Conservation (phyloP, 2,329 filamentous ascomycete genomes). For the Pseudopyricularia javanii region DNA sequence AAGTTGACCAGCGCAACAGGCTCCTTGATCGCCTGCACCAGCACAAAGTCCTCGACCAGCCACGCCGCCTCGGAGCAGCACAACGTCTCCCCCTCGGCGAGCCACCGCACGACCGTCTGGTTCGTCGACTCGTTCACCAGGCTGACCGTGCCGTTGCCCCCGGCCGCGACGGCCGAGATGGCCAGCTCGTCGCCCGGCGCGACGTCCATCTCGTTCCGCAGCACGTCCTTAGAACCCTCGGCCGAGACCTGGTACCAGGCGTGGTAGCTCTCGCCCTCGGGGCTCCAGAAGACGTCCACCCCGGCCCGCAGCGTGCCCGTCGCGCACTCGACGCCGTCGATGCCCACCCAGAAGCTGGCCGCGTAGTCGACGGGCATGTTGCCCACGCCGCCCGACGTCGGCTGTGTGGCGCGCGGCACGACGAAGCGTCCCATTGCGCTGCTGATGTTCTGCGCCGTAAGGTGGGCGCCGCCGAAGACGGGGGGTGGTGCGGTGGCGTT, state of each 20-base stretch:
- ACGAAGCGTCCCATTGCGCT: not conserved
- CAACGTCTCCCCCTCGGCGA: not conserved
- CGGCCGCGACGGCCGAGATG: not conserved
- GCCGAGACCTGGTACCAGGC: constrained; percentile 2
- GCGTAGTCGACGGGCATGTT: not conserved
- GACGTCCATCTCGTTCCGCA: not conserved
- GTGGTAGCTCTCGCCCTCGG: constrained; percentile 1
- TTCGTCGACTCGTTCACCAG: constrained; percentile 1
- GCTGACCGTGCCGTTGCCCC: not conserved
- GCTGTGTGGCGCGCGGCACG: not conserved
- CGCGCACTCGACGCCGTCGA: constrained; percentile 1
- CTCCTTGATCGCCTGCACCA: not conserved
- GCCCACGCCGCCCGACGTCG: not conserved
- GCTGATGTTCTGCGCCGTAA: not conserved
- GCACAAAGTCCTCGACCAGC: constrained; percentile 2
- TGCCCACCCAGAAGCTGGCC: constrained; percentile 2
- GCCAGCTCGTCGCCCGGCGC: not conserved
- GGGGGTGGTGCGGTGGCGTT: not conserved
- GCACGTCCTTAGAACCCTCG: not conserved
- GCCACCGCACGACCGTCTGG: not conserved
- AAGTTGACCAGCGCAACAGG: constrained; percentile 1
- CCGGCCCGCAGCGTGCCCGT: constrained; percentile 1
- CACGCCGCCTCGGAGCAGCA: constrained; percentile 3
- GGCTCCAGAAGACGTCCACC: constrained; percentile 3
- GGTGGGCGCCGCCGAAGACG: not conserved